Evolutionary conservation across 148 eudicot species (phyloP), one percentile per base, ranked within the genome.

Genomic region (Vaccinium vitisidaea): DNA sequence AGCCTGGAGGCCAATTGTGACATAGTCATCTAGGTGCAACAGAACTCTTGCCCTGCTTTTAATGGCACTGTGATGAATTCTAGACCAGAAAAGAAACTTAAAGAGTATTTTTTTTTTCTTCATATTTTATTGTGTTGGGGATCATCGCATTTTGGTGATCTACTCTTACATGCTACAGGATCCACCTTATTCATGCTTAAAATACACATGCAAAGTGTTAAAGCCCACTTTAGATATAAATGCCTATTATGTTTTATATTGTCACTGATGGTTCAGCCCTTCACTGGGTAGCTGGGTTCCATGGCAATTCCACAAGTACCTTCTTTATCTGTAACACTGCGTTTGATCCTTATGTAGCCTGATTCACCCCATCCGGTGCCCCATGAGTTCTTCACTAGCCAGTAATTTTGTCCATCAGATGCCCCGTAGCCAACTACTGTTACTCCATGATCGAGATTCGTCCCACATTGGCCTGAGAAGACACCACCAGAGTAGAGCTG

Each of bases 301-400:
- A 82, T 88, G 75, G 91, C 86, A 49, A 90, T 93, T 54, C 95
- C 95, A 83, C 95, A 93, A 14, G 63, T 83, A 36, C 92, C 91
- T 30, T 53, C 43, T 82, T 83, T 86, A 50, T 82, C 84, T 23
- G 65, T 19, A 4, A 71, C 25, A 43, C 77, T 87, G 52, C 91
- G 88, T 84, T 88, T 85, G 88, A 93, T 88, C 82, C 86, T 87
- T 76, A 92, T 82, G 19, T 90, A 90, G 10, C 93, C 97, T 9
- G 39, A 63, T 80, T 92, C 90, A 6, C 95, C 95, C 94, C 94
- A 92, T 10, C n/a, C 82, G 8, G 84, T 23, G 39, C 97, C 92
- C 94, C 93, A 91, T 56, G 97, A 90, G 84, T 91, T 91, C 87
- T 91, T 92, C 88, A 91, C 90, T 8, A 90, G 10, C 91, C 95